Conservation (phyloP, 2,329 filamentous ascomycete species). For the Fulvia fulva region DNA sequence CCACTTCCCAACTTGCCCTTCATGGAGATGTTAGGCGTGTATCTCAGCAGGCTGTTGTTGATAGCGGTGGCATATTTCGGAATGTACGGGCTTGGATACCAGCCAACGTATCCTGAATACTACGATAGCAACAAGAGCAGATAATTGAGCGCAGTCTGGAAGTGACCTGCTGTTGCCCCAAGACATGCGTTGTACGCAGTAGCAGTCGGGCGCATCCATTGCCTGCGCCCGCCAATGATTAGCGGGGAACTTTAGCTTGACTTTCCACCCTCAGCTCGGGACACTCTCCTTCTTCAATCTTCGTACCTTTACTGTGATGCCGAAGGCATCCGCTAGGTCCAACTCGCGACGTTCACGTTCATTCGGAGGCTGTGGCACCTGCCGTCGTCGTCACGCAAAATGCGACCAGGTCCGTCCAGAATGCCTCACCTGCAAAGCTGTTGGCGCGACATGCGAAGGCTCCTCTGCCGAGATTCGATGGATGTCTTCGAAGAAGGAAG, state of each 20-base stretch:
- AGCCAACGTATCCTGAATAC: slow-evolving; percentile 21
- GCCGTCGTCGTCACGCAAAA: background rate
- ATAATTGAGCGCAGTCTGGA: background rate
- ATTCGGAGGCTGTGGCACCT: slow-evolving; percentile 8
- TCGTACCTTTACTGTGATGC: slow-evolving; percentile 19
- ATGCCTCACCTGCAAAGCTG: slow-evolving; percentile 7
- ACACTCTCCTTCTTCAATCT: background rate
- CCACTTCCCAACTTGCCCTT: slow-evolving; percentile 15
- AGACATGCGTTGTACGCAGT: background rate
- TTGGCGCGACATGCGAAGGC: slow-evolving; percentile 1
- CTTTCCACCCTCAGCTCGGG: background rate
- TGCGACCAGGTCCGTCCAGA: slow-evolving; percentile 4
- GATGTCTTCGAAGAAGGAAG: background rate
- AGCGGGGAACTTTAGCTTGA: background rate
- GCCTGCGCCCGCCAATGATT: too few species aligned
- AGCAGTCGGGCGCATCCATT: too few species aligned
- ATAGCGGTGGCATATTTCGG: slow-evolving; percentile 19
- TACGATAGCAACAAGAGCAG: slow-evolving; percentile 17
- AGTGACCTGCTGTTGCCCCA: background rate
- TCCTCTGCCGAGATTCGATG: slow-evolving; percentile 3
- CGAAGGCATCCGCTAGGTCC: slow-evolving; percentile 1
- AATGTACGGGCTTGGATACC: slow-evolving; percentile 17
- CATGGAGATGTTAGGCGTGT: slow-evolving; percentile 16
- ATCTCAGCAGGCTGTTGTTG: slow-evolving; percentile 18
- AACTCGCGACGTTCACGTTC: slow-evolving; percentile 5